Evolutionary conservation across 2,329 filamentous ascomycete genomes (phyloP).

Genomic region (Pyrenochaeta sp.): DNA sequence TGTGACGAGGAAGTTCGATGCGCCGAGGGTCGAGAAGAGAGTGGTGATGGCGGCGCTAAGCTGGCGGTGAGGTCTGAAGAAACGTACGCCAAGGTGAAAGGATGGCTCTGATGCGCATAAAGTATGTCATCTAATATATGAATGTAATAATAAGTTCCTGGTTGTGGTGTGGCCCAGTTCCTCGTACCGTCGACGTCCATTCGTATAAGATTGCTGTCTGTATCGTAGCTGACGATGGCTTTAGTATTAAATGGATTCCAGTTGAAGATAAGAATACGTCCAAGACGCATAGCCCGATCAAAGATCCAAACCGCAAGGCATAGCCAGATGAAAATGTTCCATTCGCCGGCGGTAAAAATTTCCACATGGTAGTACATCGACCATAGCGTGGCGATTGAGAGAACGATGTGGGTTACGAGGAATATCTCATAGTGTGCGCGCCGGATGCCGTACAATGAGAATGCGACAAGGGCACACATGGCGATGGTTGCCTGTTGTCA

Average conservation of each 20-base stretch:
- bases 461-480: constrained; percentile 55
- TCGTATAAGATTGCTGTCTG: constrained; percentile 55
- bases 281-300: constrained; percentile 57
- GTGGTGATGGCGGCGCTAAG: constrained; percentile 14
- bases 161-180: constrained; percentile 42
- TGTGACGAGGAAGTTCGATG: constrained; percentile 11
- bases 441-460: constrained; percentile 62
- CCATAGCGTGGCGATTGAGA: constrained; percentile 53
- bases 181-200: constrained; percentile 54
- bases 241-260: constrained; percentile 45
- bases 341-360: constrained; percentile 59
- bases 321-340: constrained; percentile 60
- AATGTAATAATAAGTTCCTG: constrained; percentile 61
- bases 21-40: constrained; percentile 12
- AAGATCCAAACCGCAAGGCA: constrained; percentile 59
- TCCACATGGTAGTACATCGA: constrained; percentile 63
- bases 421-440: constrained; percentile 56
- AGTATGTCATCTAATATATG: constrained; percentile 55
- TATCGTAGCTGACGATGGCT: constrained; percentile 53
- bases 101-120: constrained; percentile 59
- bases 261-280: constrained; percentile 56
- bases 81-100: constrained; percentile 50
- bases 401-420: constrained; percentile 55
- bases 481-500: constrained; percentile 45
- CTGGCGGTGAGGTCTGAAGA: constrained; percentile 5